Conservation (phyloP, 2,329 filamentous ascomycete species). For the Ophiognomonia clavigignenti-juglandacearum region DNA sequence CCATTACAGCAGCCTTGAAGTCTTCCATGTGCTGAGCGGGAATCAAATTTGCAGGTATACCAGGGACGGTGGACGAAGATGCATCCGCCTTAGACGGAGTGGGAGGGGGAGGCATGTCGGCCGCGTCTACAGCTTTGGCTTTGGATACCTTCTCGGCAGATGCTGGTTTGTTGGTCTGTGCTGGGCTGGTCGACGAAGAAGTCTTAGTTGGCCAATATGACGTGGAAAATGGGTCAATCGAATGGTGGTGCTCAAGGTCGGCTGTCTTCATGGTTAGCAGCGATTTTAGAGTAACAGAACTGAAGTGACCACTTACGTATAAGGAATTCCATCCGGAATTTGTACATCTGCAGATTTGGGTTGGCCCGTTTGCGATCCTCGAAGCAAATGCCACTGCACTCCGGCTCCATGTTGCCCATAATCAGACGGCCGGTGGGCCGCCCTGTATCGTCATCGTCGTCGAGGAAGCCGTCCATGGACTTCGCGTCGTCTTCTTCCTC, state of each 20-base stretch:
- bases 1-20: slow-evolving; percentile 66
- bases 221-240: slow-evolving; percentile 80
- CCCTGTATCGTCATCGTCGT: slow-evolving; percentile 72
- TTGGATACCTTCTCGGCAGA: no score
- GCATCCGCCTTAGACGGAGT: slow-evolving; percentile 13
- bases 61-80: slow-evolving; percentile 17
- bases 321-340: slow-evolving; percentile 71
- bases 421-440: slow-evolving; percentile 45
- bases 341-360: slow-evolving; percentile 45
- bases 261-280: slow-evolving; percentile 18
- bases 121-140: slow-evolving; percentile 29
- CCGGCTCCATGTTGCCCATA: slow-evolving; percentile 55
- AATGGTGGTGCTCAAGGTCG: slow-evolving; percentile 46
- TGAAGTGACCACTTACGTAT: slow-evolving; percentile 47
- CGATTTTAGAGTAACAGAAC: slow-evolving; percentile 5
- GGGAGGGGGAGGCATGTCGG: slow-evolving; percentile 21
- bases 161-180: no score
- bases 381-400: slow-evolving; percentile 80
- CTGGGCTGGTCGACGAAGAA: neutral
- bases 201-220: slow-evolving; percentile 63
- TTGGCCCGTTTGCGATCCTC: slow-evolving; percentile 52
- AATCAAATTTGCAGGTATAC: slow-evolving; percentile 34
- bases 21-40: slow-evolving; percentile 54
- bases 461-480: slow-evolving; percentile 85
- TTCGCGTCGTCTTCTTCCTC: slow-evolving; percentile 68